Conservation (phyloP, 768 basidiomycete genomes). For the Tricholoma bakamatsutake region DNA sequence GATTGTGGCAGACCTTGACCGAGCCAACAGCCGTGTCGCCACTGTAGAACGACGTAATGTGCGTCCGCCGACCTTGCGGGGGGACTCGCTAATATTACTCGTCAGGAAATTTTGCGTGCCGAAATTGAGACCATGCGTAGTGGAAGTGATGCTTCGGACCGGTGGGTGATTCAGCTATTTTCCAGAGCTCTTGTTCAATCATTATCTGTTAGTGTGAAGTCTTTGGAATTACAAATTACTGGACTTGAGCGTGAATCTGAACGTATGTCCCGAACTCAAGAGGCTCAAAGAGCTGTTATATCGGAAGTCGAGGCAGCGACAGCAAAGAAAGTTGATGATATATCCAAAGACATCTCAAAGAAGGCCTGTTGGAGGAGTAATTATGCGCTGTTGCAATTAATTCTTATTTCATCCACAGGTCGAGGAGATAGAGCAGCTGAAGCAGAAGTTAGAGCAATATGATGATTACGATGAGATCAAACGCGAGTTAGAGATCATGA, state of each 20-base stretch:
- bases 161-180: slow-evolving; percentile 37
- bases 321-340: slow-evolving; percentile 54
- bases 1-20: slow-evolving; percentile 88
- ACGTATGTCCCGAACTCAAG: slow-evolving; percentile 59
- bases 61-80: slow-evolving; percentile 15
- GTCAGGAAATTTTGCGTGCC: slow-evolving; percentile 87
- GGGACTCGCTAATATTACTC: neutral
- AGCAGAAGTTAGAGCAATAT: slow-evolving; percentile 63
- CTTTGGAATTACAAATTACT: slow-evolving; percentile 66
- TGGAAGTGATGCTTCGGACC: slow-evolving; percentile 64
- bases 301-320: slow-evolving; percentile 40
- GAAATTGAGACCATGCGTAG: slow-evolving; percentile 89
- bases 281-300: slow-evolving; percentile 48
- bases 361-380: slow-evolving; percentile 27
- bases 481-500: slow-evolving; percentile 97
- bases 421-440: slow-evolving; percentile 64
- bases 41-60: slow-evolving; percentile 93
- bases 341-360: slow-evolving; percentile 52
- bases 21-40: slow-evolving; percentile 91
- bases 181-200: neutral
- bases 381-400: neutral
- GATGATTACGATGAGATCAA: slow-evolving; percentile 96
- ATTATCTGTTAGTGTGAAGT: slow-evolving; percentile 46
- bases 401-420: slow-evolving; percentile 28
- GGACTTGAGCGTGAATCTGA: slow-evolving; percentile 76